Conservation (phyloP, 139 green algal genomes). For the Closterium sp. region DNA sequence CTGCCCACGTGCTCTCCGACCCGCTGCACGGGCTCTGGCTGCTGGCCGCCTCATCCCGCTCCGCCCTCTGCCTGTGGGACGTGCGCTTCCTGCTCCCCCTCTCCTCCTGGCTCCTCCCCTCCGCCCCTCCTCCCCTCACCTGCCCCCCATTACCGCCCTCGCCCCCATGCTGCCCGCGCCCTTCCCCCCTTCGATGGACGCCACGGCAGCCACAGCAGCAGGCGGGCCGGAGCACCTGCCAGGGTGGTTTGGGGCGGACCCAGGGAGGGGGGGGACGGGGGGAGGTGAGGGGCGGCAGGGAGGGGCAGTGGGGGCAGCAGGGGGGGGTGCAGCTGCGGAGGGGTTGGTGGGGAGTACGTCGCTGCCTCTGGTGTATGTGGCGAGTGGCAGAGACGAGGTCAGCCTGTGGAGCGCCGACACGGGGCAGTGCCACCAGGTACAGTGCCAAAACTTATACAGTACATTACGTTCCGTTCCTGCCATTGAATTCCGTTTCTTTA, state of each 20-base stretch:
- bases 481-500: too few species aligned
- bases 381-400: conserved; percentile 42
- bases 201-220: background rate
- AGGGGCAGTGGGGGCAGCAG: background rate
- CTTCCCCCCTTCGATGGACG: background rate
- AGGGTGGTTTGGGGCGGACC: background rate
- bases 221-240: background rate
- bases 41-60: conserved; percentile 31
- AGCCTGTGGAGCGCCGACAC: conserved; percentile 40
- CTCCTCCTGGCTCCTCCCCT: conserved; percentile 35
- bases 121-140: background rate
- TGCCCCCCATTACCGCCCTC: conserved; percentile 13
- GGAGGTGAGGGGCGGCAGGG: background rate
- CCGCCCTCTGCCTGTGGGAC: conserved; percentile 47
- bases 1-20: conserved; percentile 3
- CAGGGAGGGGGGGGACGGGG: background rate
- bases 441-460: background rate
- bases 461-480: too few species aligned
- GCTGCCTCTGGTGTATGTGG: conserved; percentile 42
- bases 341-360: background rate
- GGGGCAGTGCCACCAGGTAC: conserved; percentile 36
- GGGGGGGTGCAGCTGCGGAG: background rate
- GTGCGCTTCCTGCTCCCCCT: conserved; percentile 47
- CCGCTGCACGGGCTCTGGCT: conserved; percentile 12
- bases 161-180: conserved; percentile 18